phyloP scores from a whole-genome alignment of 2,329 filamentous ascomycete species.

The Westerdykella aurantiaca region DNA sequence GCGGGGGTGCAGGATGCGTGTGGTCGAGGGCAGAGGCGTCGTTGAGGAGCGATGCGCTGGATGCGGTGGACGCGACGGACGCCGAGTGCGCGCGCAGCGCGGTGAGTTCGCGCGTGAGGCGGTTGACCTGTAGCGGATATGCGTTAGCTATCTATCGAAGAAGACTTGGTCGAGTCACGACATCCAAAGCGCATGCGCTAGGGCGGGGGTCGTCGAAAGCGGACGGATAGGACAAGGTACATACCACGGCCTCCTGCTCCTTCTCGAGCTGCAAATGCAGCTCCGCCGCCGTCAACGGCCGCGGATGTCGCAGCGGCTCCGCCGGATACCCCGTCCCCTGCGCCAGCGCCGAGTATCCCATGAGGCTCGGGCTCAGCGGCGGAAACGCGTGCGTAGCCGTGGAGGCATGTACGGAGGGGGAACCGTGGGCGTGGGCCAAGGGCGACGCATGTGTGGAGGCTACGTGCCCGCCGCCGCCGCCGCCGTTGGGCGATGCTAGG shows the following conservation, averaged over 20 bases:
- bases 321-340: slow-evolving; percentile 42
- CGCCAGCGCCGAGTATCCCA: slow-evolving; percentile 21
- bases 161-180: neutral
- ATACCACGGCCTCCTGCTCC: slow-evolving; percentile 87
- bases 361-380: slow-evolving; percentile 31
- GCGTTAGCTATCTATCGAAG: neutral
- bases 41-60: slow-evolving; percentile 42
- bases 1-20: slow-evolving; percentile 47
- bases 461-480: too few relatives aligned
- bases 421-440: slow-evolving; percentile 17
- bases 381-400: slow-evolving; percentile 22
- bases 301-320: slow-evolving; percentile 71
- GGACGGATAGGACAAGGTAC: slow-evolving; percentile 22
- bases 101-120: slow-evolving; percentile 80
- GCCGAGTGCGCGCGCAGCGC: slow-evolving; percentile 67
- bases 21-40: slow-evolving; percentile 39
- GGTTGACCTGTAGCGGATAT: slow-evolving; percentile 64
- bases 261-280: slow-evolving; percentile 86
- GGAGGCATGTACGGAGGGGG: slow-evolving; percentile 4
- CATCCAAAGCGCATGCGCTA: neutral
- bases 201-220: neutral
- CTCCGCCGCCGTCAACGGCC: slow-evolving; percentile 81
- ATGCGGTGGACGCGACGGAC: slow-evolving; percentile 54
- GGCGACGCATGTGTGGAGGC: too few relatives aligned
- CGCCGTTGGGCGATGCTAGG: slow-evolving; percentile 34